Percentiles rank a stretch among this genome's conserved stretches.
These are phyloP conservation scores for Oxyria digyna DNA, from an alignment of 148 eudicot genomes.

Conservation along the genomic window DNA sequence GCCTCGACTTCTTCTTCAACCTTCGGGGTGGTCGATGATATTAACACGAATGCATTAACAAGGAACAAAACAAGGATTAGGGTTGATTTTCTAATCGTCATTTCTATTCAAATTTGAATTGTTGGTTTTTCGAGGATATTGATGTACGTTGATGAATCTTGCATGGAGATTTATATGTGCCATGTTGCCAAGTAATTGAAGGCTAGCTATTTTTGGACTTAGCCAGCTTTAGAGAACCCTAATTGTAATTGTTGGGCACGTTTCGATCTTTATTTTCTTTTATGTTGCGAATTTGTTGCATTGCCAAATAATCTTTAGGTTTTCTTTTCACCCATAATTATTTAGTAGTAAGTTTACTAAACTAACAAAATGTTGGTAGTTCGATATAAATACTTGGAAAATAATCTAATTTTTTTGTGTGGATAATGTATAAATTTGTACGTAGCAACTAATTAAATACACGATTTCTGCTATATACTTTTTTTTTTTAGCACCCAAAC, in stretches of 20 bases:
- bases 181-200: background rate
- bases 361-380: no score
- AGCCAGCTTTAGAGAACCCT: background rate
- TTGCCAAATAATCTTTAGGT: background rate
- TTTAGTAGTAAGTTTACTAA: no score
- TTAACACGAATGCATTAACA: background rate
- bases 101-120: background rate
- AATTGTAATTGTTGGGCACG: background rate
- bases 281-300: background rate
- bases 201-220: background rate
- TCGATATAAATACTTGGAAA: no score
- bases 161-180: background rate
- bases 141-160: background rate
- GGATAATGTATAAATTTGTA: no score
- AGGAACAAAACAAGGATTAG: background rate
- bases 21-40: background rate
- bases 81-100: background rate
- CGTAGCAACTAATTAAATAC: no score
- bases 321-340: background rate
- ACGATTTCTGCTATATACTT: no score
- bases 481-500: no score
- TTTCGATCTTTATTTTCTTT: background rate
- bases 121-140: background rate
- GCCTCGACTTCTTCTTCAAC: background rate
- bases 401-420: no score